These are phyloP conservation scores for Berkeleyomyces basicola DNA, from an alignment of 2,329 filamentous ascomycete species.

Conservation along the genomic window DNA sequence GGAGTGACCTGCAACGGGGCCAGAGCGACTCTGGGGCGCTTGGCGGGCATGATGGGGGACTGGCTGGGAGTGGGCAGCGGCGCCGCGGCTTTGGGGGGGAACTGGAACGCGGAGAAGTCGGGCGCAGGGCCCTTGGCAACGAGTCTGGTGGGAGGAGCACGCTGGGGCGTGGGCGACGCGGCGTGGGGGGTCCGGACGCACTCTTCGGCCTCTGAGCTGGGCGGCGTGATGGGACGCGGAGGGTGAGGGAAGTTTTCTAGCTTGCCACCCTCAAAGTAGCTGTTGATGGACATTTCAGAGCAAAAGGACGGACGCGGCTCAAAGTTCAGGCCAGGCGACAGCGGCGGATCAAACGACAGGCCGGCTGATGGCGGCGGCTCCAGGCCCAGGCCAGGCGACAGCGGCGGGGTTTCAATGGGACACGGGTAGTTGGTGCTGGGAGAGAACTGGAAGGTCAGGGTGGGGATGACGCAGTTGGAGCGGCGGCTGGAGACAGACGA, in stretches of 20 bases:
- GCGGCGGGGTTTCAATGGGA: background rate
- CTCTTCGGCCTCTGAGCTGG: constrained; percentile 2
- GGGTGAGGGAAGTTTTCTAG: constrained; percentile 12
- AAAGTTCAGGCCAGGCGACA: constrained; percentile 3
- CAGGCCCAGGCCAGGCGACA: constrained; percentile 2
- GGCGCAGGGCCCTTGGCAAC: constrained; percentile 8
- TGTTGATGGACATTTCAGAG: constrained; percentile 13
- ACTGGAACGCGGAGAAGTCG: constrained; percentile 11
- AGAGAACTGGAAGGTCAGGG: constrained; percentile 10
- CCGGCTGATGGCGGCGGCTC: background rate
- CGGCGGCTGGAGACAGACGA: constrained; percentile 9
- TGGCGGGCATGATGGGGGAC: constrained; percentile 8
- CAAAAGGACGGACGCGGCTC: constrained; percentile 12
- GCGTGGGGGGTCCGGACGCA: background rate
- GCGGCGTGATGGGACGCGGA: constrained; percentile 5
- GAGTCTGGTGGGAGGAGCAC: constrained; percentile 1
- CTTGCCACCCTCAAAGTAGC: constrained; percentile 12
- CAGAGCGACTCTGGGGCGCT: background rate
- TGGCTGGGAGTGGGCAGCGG: constrained; percentile 2
- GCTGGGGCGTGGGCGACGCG: background rate
- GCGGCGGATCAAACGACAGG: background rate
- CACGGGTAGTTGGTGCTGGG: constrained; percentile 1
- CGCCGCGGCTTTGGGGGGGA: constrained; percentile 4
- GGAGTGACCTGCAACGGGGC: background rate
- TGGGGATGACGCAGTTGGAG: constrained; percentile 5